phyloP scores from a whole-genome alignment of 2,329 filamentous ascomycete species.

The Pseudocercospora fuligena region DNA sequence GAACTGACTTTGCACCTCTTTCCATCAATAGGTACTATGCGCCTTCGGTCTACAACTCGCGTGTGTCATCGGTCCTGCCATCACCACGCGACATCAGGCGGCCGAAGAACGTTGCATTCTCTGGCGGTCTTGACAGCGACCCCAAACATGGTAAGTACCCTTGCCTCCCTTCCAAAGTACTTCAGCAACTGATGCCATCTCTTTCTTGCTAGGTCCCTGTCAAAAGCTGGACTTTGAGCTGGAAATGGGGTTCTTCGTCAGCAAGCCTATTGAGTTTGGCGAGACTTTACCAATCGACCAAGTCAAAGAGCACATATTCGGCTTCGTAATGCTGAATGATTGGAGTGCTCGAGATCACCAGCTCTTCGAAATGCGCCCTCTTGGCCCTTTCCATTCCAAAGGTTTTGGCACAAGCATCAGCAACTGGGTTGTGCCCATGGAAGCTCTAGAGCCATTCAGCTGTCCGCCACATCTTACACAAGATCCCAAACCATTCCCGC shows the following conservation, averaged over 20 bases:
- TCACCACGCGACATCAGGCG: slow-evolving; percentile 45
- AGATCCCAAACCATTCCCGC: slow-evolving; percentile 36
- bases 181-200: background rate
- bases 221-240: slow-evolving; percentile 55
- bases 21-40: slow-evolving; percentile 41
- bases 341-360: slow-evolving; percentile 66
- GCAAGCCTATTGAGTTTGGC: slow-evolving; percentile 47
- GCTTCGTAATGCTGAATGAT: slow-evolving; percentile 66
- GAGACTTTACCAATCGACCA: slow-evolving; percentile 46
- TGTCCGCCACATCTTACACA: slow-evolving; percentile 34
- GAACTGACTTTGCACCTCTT: background rate
- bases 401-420: slow-evolving; percentile 64
- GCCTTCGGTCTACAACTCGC: slow-evolving; percentile 49
- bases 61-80: slow-evolving; percentile 39
- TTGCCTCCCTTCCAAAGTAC: background rate
- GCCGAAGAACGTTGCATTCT: slow-evolving; percentile 52
- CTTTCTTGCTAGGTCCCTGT: slow-evolving; percentile 31
- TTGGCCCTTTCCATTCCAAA: slow-evolving; percentile 67
- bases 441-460: slow-evolving; percentile 56
- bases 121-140: slow-evolving; percentile 33
- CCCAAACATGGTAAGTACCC: slow-evolving; percentile 45
- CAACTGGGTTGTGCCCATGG: slow-evolving; percentile 65
- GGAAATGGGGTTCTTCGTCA: slow-evolving; percentile 54
- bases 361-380: slow-evolving; percentile 63
- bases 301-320: slow-evolving; percentile 63